These are phyloP conservation scores for Phymatotrichopsis omnivora DNA, from an alignment of 2,329 filamentous ascomycete genomes.

Conservation along the genomic window DNA sequence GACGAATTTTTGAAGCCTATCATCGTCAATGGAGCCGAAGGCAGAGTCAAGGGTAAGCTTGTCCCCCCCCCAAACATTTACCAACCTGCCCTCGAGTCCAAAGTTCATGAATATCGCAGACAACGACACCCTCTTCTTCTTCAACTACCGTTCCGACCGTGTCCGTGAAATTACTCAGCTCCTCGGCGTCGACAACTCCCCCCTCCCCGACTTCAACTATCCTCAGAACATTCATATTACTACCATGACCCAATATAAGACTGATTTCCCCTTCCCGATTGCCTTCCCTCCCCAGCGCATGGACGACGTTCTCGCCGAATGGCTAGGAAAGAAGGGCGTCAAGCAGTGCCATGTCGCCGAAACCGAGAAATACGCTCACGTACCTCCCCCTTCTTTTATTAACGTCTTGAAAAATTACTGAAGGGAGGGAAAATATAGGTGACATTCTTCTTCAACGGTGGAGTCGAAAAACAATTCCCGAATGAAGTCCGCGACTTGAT, in stretches of 20 bases:
- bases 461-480: constrained; percentile 90
- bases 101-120: constrained; percentile 43
- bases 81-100: not conserved
- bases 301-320: constrained; percentile 97
- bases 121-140: constrained; percentile 93
- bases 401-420: not conserved
- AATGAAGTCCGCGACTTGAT: constrained; percentile 91
- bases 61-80: not conserved
- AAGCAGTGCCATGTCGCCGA: constrained; percentile 95
- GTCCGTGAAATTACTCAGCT: constrained; percentile 94
- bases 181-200: constrained; percentile 83
- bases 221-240: constrained; percentile 78
- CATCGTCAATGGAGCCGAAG: constrained; percentile 77
- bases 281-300: constrained; percentile 92
- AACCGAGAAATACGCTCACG: constrained; percentile 98
- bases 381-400: constrained; percentile 58
- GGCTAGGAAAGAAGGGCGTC: constrained; percentile 76
- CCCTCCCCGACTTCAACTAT: constrained; percentile 82
- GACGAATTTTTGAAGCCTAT: constrained; percentile 99
- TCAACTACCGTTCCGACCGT: constrained; percentile 99
- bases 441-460: constrained; percentile 81
- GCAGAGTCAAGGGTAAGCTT: constrained; percentile 65
- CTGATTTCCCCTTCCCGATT: constrained; percentile 80
- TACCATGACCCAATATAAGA: constrained; percentile 99
- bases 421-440: not conserved